These are phyloP conservation scores for Coprinopsis cinerea DNA, from an alignment of 768 basidiomycete species.

Conservation along the genomic window DNA sequence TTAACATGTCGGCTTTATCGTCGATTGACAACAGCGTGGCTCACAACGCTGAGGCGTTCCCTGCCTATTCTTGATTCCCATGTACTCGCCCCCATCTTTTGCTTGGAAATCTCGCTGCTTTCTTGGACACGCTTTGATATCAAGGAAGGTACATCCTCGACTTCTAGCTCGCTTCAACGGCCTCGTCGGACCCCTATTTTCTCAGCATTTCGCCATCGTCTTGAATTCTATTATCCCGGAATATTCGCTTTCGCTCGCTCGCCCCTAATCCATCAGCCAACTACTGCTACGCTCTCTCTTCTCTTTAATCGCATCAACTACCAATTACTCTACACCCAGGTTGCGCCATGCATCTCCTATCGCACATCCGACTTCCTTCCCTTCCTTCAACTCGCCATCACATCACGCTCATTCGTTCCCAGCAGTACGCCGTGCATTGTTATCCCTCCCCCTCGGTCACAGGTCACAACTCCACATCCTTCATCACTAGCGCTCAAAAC, in stretches of 20 bases:
- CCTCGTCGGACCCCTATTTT: background rate
- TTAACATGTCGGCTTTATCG: background rate
- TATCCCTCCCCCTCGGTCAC: background rate
- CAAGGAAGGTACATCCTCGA: background rate
- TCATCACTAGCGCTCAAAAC: background rate
- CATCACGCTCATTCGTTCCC: background rate
- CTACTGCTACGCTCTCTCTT: background rate
- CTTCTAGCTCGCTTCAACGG: background rate
- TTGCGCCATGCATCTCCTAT: no score
- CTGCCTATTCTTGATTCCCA: conserved; percentile 9
- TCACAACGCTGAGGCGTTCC: conserved; percentile 5
- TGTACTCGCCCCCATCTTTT: background rate
- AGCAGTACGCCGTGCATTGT: no score
- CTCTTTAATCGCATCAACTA: background rate
- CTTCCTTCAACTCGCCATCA: background rate
- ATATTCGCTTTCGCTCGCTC: no score
- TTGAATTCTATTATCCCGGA: no score
- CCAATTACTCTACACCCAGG: no score
- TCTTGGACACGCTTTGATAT: background rate
- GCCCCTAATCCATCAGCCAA: no score
- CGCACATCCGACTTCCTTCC: background rate
- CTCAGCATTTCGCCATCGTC: background rate
- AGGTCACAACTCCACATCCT: background rate
- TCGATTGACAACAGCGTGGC: background rate
- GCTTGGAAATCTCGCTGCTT: conserved; percentile 1